Conservation (phyloP, 306 rosid species). For the Mucuna pruriens region DNA sequence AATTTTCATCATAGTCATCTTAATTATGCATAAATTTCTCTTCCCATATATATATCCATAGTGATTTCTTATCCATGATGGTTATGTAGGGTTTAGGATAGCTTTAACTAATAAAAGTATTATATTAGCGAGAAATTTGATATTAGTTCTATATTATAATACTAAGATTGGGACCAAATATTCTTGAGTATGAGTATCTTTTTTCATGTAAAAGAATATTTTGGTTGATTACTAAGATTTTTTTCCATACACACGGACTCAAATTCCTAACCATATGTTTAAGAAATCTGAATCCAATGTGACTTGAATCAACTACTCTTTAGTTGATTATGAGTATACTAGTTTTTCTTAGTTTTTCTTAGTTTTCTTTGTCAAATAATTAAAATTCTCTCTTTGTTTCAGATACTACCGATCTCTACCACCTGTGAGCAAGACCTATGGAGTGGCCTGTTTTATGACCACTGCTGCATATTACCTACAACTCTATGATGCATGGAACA, state of each 20-base stretch:
- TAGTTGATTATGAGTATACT: too few relatives aligned
- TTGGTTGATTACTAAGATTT: too few relatives aligned
- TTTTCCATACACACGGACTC: too few relatives aligned
- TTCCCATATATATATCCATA: neutral
- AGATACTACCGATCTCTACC: slow-evolving; percentile 73
- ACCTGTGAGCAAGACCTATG: slow-evolving; percentile 79
- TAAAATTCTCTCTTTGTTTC: slow-evolving; percentile 14
- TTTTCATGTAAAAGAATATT: too few relatives aligned
- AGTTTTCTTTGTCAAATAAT: neutral
- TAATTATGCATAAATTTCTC: slow-evolving; percentile 6
- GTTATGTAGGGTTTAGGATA: neutral
- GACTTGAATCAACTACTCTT: too few relatives aligned
- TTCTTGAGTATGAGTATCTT: neutral
- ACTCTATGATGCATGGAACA: slow-evolving; percentile 28
- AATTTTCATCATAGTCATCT: slow-evolving; percentile 6
- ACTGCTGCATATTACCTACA: slow-evolving; percentile 56
- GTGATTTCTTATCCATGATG: neutral
- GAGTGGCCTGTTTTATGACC: slow-evolving; percentile 74
- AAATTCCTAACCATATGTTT: too few relatives aligned
- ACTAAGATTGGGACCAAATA: neutral
- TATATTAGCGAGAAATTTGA: neutral
- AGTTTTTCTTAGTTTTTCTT: neutral
- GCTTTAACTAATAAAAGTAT: neutral
- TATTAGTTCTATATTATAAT: neutral
- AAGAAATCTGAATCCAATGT: too few relatives aligned